Evolutionary conservation across 73 alveolate species (phyloP).

Genomic region (Symbiodinium natans): DNA sequence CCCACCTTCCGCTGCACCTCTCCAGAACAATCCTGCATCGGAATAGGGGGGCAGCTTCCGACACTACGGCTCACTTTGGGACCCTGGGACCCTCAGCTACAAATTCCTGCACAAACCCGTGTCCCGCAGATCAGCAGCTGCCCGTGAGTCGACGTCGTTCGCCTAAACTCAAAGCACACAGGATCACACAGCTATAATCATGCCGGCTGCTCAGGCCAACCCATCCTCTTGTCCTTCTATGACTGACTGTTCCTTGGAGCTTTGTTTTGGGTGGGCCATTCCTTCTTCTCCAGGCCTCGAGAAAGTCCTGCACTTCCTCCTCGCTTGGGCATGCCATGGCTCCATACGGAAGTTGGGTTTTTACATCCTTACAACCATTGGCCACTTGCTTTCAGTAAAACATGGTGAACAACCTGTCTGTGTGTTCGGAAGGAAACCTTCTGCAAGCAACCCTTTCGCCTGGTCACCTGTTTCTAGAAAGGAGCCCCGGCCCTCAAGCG

Average conservation of each 20-base stretch:
- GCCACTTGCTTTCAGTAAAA: neutral
- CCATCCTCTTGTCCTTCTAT: no score
- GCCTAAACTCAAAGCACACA: neutral
- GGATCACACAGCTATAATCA: neutral
- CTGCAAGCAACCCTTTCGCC: no score
- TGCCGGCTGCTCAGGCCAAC: no score
- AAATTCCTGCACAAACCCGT: no score
- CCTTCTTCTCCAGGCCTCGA: slow-evolving; percentile 1
- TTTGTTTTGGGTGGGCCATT: no score
- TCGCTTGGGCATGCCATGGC: slow-evolving; percentile 36
- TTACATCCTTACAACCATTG: neutral
- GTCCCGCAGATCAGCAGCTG: slow-evolving; percentile 82
- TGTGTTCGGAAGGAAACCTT: no score
- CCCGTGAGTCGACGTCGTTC: slow-evolving; percentile 59
- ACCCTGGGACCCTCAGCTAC: no score
- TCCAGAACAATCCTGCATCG: slow-evolving; percentile 53
- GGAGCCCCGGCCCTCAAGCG: no score
- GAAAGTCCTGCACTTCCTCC: slow-evolving; percentile 74
- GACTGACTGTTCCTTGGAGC: no score
- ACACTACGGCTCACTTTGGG: no score
- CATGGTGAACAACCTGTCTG: neutral
- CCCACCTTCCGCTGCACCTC: slow-evolving; percentile 81
- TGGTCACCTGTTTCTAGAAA: no score
- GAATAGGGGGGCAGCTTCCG: slow-evolving; percentile 40
- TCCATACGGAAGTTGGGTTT: neutral